A percentile compares a stretch with the other conserved stretches of the same genome.
These are phyloP conservation scores for Eremochloa ophiuroides DNA, from an alignment of 176 grass and related monocot species.

Conservation along the genomic window DNA sequence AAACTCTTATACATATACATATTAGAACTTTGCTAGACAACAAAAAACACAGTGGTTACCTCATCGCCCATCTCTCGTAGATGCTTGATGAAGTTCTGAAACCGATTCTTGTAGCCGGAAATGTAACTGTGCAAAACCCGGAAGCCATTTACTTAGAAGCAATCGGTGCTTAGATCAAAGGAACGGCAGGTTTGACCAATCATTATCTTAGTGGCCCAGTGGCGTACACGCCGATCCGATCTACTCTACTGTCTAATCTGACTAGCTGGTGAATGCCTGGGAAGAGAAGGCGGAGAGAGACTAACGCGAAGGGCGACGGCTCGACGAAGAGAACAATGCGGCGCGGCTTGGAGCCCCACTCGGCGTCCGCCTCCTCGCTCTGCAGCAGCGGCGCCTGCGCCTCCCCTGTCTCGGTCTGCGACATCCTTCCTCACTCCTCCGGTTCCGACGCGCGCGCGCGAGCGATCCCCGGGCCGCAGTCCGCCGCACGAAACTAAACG, in stretches of 20 bases:
- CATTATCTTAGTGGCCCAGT: conserved; percentile 1
- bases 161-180: background rate
- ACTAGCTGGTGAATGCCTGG: background rate
- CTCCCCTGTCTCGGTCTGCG: conserved; percentile 19
- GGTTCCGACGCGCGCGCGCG: background rate
- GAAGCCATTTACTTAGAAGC: conserved; percentile 14
- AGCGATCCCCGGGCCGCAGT: conserved; percentile 6
- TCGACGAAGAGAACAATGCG: conserved; percentile 94
- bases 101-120: conserved; percentile 93
- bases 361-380: conserved; percentile 35
- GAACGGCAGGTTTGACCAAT: background rate
- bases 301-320: conserved; percentile 90
- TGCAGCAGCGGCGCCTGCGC: conserved; percentile 32
- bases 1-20: background rate
- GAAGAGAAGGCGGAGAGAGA: conserved; percentile 18
- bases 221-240: conserved; percentile 24
- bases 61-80: conserved; percentile 95
- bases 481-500: conserved; percentile 4
- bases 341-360: conserved; percentile 55
- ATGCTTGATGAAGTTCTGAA: conserved; percentile 99
- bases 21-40: background rate
- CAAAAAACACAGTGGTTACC: conserved; percentile 21
- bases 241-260: conserved; percentile 10
- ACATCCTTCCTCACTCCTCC: too few relatives aligned
- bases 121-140: conserved; percentile 53